Percentiles rank a stretch among this genome's conserved stretches.
Evolutionary conservation across 768 basidiomycete species (phyloP).

Genomic region (Tylopilus cervinicoccineus): DNA sequence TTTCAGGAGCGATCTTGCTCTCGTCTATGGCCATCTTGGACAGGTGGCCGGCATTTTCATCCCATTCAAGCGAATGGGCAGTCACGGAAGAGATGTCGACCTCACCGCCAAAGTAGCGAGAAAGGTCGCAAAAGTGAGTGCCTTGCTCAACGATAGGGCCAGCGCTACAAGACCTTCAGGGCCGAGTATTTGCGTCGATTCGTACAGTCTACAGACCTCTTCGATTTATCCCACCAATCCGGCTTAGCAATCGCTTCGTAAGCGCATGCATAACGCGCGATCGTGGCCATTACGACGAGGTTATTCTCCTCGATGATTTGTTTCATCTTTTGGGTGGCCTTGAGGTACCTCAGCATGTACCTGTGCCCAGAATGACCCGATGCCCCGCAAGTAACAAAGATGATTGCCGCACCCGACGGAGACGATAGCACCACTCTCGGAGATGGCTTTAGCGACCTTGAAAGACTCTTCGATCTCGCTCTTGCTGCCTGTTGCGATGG

Average conservation of each 20-base stretch:
- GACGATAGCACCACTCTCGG: slow-evolving; percentile 69
- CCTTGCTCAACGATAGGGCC: slow-evolving; percentile 89
- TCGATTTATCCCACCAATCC: slow-evolving; percentile 94
- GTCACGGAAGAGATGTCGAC: slow-evolving; percentile 77
- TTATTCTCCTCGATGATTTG: slow-evolving; percentile 92
- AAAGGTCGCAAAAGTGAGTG: slow-evolving; percentile 96
- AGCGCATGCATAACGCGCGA: slow-evolving; percentile 90
- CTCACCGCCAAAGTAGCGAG: slow-evolving; percentile 95
- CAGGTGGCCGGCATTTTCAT: slow-evolving; percentile 83
- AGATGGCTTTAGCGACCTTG: slow-evolving; percentile 67
- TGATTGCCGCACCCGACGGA: slow-evolving; percentile 70
- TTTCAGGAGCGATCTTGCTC: slow-evolving; percentile 74
- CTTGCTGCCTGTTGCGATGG: slow-evolving; percentile 76
- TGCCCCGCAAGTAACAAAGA: neutral
- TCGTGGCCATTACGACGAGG: slow-evolving; percentile 92
- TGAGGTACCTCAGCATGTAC: slow-evolving; percentile 92
- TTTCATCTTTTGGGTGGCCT: slow-evolving; percentile 95
- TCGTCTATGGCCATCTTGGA: slow-evolving; percentile 84
- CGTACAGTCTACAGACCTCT: slow-evolving; percentile 53
- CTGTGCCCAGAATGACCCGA: slow-evolving; percentile 33
- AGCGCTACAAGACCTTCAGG: slow-evolving; percentile 37
- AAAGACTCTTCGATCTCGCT: slow-evolving; percentile 66
- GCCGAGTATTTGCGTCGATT: neutral
- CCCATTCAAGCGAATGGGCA: slow-evolving; percentile 90
- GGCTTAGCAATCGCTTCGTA: slow-evolving; percentile 76